Base-by-base conservation (phyloP, 306 rosid genomes). In the Trifolium pratense region DNA sequence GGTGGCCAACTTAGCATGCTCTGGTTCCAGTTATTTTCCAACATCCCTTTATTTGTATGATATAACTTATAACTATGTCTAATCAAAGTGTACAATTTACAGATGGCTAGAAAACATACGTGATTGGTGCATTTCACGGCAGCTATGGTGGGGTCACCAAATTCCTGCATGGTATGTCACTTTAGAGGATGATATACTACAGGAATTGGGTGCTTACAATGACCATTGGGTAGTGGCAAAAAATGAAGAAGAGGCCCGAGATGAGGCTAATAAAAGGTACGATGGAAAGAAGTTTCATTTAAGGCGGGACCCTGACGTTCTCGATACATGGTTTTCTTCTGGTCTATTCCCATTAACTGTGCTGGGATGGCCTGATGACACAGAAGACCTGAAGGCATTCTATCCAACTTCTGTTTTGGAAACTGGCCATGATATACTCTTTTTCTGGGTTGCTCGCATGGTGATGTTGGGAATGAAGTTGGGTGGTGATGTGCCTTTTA, bases 371-470 rank as follows among this genome's bases (percentile, higher is more conserved):
- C 99, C 99, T 52, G 92, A 89, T 45, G 85, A 88, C 56, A 87
- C 96, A 10, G 88, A 87, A 48, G 99, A 94, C 80, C 84, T 94
- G 66, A 91, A 81, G 85, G 78, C 90, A 59, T 94, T 91, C 74
- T 91, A 94, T 87, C 97, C 99, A 67, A 94, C 99, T 55, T 88
- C 99, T 70, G 89, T 92, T 53, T 84, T 91, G 86, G 99, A 94
- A 89, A 94, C 99, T 37, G 99, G 99, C 52, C 97, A 91, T 71
- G 99, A 94, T 84, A 91, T 94, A 76, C 65, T 94, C 52, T 94
- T 94, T 68, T 94, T 94, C 78, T 94, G 99, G 99, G 97, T 94
- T 81, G 97, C 97, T 16, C 99, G 97, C 9, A 91, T 94, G 98
- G 98, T 91, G 45, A 94, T 94, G 98, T 81, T 81, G 53, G 97